phyloP scores from a whole-genome alignment of 23 red algal species.

The Gracilariopsis chorda region DNA sequence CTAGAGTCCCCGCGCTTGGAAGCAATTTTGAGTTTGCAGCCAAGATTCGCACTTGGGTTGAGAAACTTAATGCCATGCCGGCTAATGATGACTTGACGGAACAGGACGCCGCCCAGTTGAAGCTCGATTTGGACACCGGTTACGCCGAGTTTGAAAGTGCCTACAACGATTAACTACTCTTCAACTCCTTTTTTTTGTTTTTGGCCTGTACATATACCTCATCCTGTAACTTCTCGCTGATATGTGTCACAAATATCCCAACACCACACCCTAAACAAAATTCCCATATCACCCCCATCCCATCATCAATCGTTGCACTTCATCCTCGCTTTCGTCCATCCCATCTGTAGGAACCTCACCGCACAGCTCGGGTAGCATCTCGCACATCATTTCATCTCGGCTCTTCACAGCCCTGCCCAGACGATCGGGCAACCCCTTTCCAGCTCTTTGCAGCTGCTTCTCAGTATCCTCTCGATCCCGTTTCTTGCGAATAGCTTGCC shows the following conservation, averaged over 20 bases:
- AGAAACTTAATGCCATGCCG: slow-evolving; percentile 60
- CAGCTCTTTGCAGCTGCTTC: neutral
- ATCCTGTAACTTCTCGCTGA: too few relatives aligned
- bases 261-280: too few relatives aligned
- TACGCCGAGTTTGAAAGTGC: slow-evolving; percentile 52
- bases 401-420: neutral
- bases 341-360: neutral
- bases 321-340: neutral
- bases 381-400: slow-evolving; percentile 4
- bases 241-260: too few relatives aligned
- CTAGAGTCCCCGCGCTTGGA: neutral
- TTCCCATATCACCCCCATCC: too few relatives aligned
- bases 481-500: neutral
- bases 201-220: too few relatives aligned
- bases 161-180: slow-evolving; percentile 15
- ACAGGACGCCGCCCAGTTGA: slow-evolving; percentile 37
- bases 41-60: slow-evolving; percentile 35
- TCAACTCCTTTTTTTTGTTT: neutral
- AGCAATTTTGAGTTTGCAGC: slow-evolving; percentile 53
- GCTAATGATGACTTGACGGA: slow-evolving; percentile 12
- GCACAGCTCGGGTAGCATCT: slow-evolving; percentile 28
- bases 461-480: neutral
- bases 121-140: slow-evolving; percentile 59
- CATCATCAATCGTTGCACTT: neutral
- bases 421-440: neutral